Evolutionary conservation across 768 basidiomycete genomes (phyloP), one percentile per base, ranked within the genome.

Genomic region (Lentinula sp.): DNA sequence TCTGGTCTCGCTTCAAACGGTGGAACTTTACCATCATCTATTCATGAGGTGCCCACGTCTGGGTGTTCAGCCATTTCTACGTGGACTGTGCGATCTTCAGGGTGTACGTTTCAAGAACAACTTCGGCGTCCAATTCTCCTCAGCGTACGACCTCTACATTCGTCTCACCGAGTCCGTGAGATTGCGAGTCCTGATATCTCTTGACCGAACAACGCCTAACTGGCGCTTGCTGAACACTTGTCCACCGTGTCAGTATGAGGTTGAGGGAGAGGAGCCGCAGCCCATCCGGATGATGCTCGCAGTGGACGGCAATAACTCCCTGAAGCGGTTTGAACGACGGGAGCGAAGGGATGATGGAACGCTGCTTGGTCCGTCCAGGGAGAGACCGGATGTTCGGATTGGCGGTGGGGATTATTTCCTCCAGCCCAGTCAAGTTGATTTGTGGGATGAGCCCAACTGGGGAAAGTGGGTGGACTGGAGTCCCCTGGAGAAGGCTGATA

Each of bases 41-140:
- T 51, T 51, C 28, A 31, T 51, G 49, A 57, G 64, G 8, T 71
- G 66, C 42, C 72, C 72, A 18, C 66, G 65, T 23, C 64, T 75
- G 2, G 56, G 69, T 0, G 64, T 70, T 10, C 63, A 75, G 51
- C 62, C 69, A 7, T 71, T 73, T 48, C 54, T 68, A 21, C 72
- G 71, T 51, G 58, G 59, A 1, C 61, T 76, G 0, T 73, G 70
- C 34, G 70, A 75, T 55, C 31, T 73, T 21, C 69, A 76, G 13
- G 42, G 64, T 11, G 52, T 64, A 0, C 66, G 69, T 0, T 70
- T 64, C 55, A 35, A 62, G 11, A 55, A 51, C 1, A 62, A 66
- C 48, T 51, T 70, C 3, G 45, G 57, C n/a, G 23, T 61, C 9
- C 66, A 70, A 59, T 71, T 73, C 57, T 60, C 63, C 2, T 67